A percentile compares a stretch with the other conserved stretches of the same genome.
These are phyloP conservation scores for Hypomontagnella monticulosa DNA, from an alignment of 495 filamentous ascomycete species.

Conservation along the genomic window DNA sequence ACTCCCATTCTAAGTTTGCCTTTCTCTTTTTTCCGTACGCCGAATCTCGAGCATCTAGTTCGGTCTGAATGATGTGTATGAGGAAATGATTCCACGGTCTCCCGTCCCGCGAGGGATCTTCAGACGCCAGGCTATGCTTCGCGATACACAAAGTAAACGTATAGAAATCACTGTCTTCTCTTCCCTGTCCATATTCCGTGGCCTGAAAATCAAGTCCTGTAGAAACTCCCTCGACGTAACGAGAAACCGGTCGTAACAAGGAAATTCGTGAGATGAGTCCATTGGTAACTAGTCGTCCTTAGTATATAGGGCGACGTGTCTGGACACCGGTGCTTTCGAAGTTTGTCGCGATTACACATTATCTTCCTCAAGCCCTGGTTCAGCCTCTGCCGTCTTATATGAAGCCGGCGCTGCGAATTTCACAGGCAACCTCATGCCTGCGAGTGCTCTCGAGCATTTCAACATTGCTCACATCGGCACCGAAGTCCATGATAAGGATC, in stretches of 20 bases:
- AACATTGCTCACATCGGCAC: slow-evolving; percentile 63
- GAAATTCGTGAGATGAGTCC: slow-evolving; percentile 30
- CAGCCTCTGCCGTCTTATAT: slow-evolving; percentile 27
- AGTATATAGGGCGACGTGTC: neutral
- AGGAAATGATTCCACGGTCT: slow-evolving; percentile 11
- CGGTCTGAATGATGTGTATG: slow-evolving; percentile 5
- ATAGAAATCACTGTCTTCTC: slow-evolving; percentile 13
- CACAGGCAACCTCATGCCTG: slow-evolving; percentile 38
- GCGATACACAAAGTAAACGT: slow-evolving; percentile 27
- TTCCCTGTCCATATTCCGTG: slow-evolving; percentile 12
- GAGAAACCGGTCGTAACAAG: slow-evolving; percentile 24
- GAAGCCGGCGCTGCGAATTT: slow-evolving; percentile 41
- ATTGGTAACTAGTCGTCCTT: neutral
- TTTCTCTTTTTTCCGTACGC: slow-evolving; percentile 16
- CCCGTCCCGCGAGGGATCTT: slow-evolving; percentile 30
- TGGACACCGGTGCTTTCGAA: neutral
- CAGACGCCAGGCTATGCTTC: slow-evolving; percentile 39
- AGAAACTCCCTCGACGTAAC: slow-evolving; percentile 2
- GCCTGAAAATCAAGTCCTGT: slow-evolving; percentile 6
- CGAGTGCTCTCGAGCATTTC: slow-evolving; percentile 61
- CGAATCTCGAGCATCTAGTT: slow-evolving; percentile 14
- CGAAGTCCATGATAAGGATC: slow-evolving; percentile 91
- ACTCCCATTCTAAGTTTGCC: slow-evolving; percentile 22
- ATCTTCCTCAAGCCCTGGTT: slow-evolving; percentile 3
- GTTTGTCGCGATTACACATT: slow-evolving; percentile 25